Conservation (phyloP, 148 eudicot species). For the Cornus controversa region DNA sequence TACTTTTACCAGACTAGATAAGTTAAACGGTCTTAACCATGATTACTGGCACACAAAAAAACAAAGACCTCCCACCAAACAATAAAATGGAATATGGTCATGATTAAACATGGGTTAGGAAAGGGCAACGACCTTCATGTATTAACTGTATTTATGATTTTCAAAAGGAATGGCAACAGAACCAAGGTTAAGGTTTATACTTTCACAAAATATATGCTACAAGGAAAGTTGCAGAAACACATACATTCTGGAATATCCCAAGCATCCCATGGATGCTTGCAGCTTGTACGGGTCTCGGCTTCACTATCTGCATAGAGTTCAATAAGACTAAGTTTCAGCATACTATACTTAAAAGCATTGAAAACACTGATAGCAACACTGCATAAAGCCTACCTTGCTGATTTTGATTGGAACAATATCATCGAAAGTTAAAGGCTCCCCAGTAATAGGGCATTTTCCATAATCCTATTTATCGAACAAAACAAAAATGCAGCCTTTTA, state of each 20-base stretch:
- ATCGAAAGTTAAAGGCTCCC: slow-evolving; percentile 74
- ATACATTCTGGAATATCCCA: slow-evolving; percentile 94
- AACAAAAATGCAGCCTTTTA: not conserved
- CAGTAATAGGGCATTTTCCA: slow-evolving; percentile 94
- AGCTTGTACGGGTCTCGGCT: slow-evolving; percentile 94
- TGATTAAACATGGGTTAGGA: not conserved
- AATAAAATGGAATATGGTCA: not conserved
- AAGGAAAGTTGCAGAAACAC: slow-evolving; percentile 20
- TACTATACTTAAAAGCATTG: not conserved
- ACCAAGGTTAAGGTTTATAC: not conserved
- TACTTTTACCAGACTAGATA: not conserved
- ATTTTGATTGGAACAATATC: slow-evolving; percentile 78
- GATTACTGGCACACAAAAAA: not conserved
- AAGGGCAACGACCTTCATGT: not conserved
- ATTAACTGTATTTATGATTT: not conserved
- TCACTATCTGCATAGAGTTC: slow-evolving; percentile 68
- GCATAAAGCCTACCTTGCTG: slow-evolving; percentile 61
- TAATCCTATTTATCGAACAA: slow-evolving; percentile 45
- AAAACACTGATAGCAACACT: too few relatives aligned
- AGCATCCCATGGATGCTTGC: slow-evolving; percentile 99
- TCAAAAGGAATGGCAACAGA: not conserved
- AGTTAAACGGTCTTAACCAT: not conserved
- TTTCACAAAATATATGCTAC: not conserved
- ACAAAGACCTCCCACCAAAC: not conserved
- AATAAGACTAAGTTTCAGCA: slow-evolving; percentile 8